Base-by-base conservation (phyloP, 2,329 filamentous ascomycete species). In the Magnaporthiopsis incrustans region DNA sequence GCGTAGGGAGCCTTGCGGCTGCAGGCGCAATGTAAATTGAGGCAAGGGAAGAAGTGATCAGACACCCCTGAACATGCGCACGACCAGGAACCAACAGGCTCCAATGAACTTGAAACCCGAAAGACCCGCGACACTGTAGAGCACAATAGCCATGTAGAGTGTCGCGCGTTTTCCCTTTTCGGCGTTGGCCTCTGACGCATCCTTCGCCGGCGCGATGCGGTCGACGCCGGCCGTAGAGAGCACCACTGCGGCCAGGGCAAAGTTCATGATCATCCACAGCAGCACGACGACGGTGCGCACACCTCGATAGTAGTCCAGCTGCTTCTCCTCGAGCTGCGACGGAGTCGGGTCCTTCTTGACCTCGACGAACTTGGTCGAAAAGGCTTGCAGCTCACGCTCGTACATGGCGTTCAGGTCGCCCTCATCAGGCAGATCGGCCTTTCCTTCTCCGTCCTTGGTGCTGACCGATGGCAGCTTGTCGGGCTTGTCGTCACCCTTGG, bases 281-380 rank as follows among this genome's bases (percentile, higher is more conserved):
- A 98, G 80, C 35, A 99, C 95, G 69, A 97, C 93, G 33, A 91
- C 86, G 26, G 91, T 96, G 67, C 95, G 87, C 75, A 99, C 97
- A 68, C 93, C 95, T 71, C 93, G 92, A 83, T 99, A 99, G 78
- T 98, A 99, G 75, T 99, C 95, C 80, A 97, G 92, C 76, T 99
- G 94, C 72, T 90, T 91, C 73, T 97, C 93, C 50, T 86, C 82
- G 59, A 84, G 77, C 69, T 85, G 81, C 0, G 78, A 73, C 0
- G 83, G 74, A 0, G 81, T 82, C 0, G 85, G 83, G 0, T 80
- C 71, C 71, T 85, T 87, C 76, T 89, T 87, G 67, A 92, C 88
- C 67, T 89, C 86, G 33, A 89, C 87, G 59, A 86, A 86, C 76
- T 97, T 98, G 32, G 80, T 78, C 59, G 82, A 78, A 73, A 98